Conservation (phyloP, 805 yeast species). For the Metschnikowia corniflorae region DNA sequence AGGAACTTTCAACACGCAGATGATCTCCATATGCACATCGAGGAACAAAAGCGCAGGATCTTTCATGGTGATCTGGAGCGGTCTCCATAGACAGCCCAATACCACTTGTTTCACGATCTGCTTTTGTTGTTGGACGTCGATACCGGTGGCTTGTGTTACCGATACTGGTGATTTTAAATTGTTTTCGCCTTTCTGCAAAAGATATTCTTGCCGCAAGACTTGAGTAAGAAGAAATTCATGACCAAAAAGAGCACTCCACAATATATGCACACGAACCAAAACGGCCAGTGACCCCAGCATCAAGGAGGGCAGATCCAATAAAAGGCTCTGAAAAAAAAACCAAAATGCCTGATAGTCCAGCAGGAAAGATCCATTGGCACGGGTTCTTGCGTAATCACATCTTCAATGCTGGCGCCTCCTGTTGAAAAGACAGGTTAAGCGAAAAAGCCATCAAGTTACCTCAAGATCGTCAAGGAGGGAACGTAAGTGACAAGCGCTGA, state of each 20-base stretch:
- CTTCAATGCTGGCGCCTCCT: slow-evolving; percentile 57
- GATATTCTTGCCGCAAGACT: slow-evolving; percentile 14
- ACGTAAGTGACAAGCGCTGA: slow-evolving; percentile 49
- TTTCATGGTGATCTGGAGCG: slow-evolving; percentile 11
- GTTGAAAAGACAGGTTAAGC: slow-evolving; percentile 56
- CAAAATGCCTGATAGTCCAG: slow-evolving; percentile 53
- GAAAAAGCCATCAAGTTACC: slow-evolving; percentile 53
- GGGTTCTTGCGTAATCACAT: slow-evolving; percentile 40
- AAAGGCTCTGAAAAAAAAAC: slow-evolving; percentile 59
- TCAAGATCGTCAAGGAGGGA: slow-evolving; percentile 46
- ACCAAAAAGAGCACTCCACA: slow-evolving; percentile 11
- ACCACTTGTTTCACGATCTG: slow-evolving; percentile 6
- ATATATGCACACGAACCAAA: slow-evolving; percentile 14
- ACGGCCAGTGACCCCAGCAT: slow-evolving; percentile 15
- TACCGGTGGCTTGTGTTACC: too few species aligned
- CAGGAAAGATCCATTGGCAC: slow-evolving; percentile 46
- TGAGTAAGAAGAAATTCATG: slow-evolving; percentile 12
- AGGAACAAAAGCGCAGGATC: slow-evolving; percentile 15
- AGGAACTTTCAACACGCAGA: too few species aligned
- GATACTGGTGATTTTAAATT: slow-evolving; percentile 14
- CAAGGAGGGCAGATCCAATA: slow-evolving; percentile 48
- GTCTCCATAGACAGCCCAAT: slow-evolving; percentile 15
- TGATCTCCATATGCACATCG: slow-evolving; percentile 14
- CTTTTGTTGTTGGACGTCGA: slow-evolving; percentile 10
- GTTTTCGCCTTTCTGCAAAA: slow-evolving; percentile 14